A percentile compares a stretch with the other conserved stretches of the same genome.
Evolutionary conservation across 495 filamentous ascomycete genomes (phyloP).

Genomic region (Tuber magnatum): DNA sequence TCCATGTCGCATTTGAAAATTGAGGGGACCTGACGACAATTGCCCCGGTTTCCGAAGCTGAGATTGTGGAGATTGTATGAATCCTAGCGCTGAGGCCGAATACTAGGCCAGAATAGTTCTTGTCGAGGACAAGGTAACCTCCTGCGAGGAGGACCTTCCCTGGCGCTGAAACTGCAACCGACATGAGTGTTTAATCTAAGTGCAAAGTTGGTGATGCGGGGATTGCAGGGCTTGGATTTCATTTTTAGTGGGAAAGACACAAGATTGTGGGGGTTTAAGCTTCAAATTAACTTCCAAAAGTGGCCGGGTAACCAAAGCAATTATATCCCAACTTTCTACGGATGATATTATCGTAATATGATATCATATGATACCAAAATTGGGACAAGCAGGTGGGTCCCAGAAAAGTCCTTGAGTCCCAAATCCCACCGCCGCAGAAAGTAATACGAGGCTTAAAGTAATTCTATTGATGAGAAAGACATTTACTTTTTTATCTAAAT

Average conservation of each 20-base stretch:
- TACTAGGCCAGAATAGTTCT: slow-evolving; percentile 76
- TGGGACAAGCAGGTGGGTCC: not conserved
- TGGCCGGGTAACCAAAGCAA: not conserved
- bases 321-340: not conserved
- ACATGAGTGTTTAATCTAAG: slow-evolving; percentile 13
- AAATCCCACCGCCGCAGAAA: not conserved
- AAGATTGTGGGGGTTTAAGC: not conserved
- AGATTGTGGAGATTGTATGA: slow-evolving; percentile 61
- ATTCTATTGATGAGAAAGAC: not conserved
- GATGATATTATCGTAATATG: too few species aligned
- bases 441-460: not conserved
- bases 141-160: slow-evolving; percentile 93
- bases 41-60: slow-evolving; percentile 48
- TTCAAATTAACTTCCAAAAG: not conserved
- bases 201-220: not conserved
- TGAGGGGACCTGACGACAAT: slow-evolving; percentile 76
- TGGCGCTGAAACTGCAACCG: slow-evolving; percentile 71
- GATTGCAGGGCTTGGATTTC: not conserved
- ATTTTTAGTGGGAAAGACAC: not conserved
- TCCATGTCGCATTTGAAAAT: slow-evolving; percentile 78
- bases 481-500: slow-evolving; percentile 8
- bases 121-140: slow-evolving; percentile 90
- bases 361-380: not conserved
- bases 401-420: not conserved
- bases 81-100: slow-evolving; percentile 93